Conservation (phyloP, 768 basidiomycete genomes). For the Plicaturopsis crispa region DNA sequence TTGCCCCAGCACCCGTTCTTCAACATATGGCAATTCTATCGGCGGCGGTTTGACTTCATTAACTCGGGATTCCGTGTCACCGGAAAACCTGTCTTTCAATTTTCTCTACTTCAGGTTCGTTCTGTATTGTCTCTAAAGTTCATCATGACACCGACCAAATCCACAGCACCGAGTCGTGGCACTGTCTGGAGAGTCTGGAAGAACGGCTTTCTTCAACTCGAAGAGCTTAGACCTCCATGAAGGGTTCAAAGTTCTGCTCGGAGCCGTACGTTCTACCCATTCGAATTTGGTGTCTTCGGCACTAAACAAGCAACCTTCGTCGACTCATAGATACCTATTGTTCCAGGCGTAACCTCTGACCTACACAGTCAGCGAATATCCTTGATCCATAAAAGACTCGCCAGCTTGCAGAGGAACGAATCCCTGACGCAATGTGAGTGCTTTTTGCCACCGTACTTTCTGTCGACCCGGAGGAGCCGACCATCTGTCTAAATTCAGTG, state of each 20-base stretch:
- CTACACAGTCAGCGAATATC: constrained; percentile 54
- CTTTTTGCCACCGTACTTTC: constrained; percentile 3
- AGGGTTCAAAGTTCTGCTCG: constrained; percentile 74
- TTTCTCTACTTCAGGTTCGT: constrained; percentile 7
- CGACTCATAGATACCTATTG: constrained; percentile 57
- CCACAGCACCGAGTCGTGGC: constrained; percentile 65
- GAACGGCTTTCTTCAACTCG: constrained; percentile 62
- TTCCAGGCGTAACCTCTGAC: constrained; percentile 68
- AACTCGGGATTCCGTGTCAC: constrained; percentile 65
- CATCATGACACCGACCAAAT: constrained; percentile 13
- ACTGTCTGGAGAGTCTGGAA: constrained; percentile 65
- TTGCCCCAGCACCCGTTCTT: background rate
- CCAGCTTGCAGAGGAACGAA: constrained; percentile 53
- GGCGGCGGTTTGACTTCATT: constrained; percentile 62
- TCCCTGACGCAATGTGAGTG: constrained; percentile 53
- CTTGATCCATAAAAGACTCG: constrained; percentile 66
- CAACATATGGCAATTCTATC: constrained; percentile 40
- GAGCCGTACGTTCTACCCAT: constrained; percentile 46
- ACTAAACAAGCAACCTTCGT: no score
- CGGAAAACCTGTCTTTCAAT: constrained; percentile 60
- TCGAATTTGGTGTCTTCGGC: constrained; percentile 11
- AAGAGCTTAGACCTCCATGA: constrained; percentile 70
- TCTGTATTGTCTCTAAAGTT: constrained; percentile 11
- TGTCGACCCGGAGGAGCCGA: constrained; percentile 8
- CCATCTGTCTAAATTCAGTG: constrained; percentile 32